Base-by-base conservation (phyloP, 306 rosid genomes). In the Sophora flavescens region DNA sequence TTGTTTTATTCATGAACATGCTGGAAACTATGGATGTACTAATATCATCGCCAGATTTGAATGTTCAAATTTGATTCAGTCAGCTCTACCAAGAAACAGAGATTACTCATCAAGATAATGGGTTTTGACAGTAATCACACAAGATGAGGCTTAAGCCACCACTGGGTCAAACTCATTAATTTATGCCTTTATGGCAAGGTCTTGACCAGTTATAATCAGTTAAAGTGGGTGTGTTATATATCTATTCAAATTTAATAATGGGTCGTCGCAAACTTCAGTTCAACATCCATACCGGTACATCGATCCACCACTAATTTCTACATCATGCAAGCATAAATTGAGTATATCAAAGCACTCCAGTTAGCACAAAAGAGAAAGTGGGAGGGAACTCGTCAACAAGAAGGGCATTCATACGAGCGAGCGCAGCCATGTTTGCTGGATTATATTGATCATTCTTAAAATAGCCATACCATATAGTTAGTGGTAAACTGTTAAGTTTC, bases 121-220 rank as follows among this genome's bases (percentile, higher is more conserved):
- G 48, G 15, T 56, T 45, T 80, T 54, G 63, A 63, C 48, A 70
- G n/a, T 61, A 75, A 11, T 60, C 11, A 69, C n/a, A 10, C 18
- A 18, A 52, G 67, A 70, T 56, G 41, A 76, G 60, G 74, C 58
- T 53, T 62, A 75, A 56, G 38, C 18, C 22, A 61, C 62, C 67
- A 61, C 77, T 51, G 33, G 63, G 68, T 62, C 74, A 81, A 81
- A 60, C 71, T 64, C 67, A 59, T 68, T n/a, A n/a, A n/a, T n/a
- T n/a, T n/a, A n/a, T n/a, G n/a, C n/a, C n/a, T n/a, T 58, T 66
- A 52, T 39, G 50, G 76, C 64, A 36, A 81, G 26, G 48, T 33
- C n/a, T 0, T 30, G 16, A 33, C 63, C 70, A 78, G 18, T 64
- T 38, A 44, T 63, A 53, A 32, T 30, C 3, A 28, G 35, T 16